Conservation (phyloP, 805 yeast species). For the Cephaloascus fragrans region DNA sequence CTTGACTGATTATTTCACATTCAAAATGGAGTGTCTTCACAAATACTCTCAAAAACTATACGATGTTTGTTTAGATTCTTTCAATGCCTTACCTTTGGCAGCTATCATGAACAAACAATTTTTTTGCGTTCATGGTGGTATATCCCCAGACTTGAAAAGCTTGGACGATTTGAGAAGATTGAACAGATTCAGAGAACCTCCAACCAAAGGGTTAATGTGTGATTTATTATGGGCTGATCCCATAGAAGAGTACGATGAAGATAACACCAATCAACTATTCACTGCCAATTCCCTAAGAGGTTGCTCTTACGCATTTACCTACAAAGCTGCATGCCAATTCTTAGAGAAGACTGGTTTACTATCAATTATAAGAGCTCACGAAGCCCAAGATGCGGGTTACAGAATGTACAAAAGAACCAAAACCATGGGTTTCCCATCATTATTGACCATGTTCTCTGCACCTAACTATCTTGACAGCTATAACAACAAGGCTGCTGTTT, state of each 20-base stretch:
- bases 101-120: constrained; percentile 92
- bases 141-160: constrained; percentile 72
- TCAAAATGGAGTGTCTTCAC: constrained; percentile 81
- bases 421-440: constrained; percentile 79
- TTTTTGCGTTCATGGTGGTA: constrained; percentile 94
- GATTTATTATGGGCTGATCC: constrained; percentile 97
- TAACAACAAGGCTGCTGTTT: constrained; percentile 90
- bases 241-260: constrained; percentile 74
- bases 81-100: constrained; percentile 82
- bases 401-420: constrained; percentile 84
- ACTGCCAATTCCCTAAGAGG: constrained; percentile 73
- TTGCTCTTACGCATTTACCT: constrained; percentile 85
- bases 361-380: constrained; percentile 91
- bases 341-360: constrained; percentile 68
- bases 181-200: constrained; percentile 85
- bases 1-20: constrained; percentile 88
- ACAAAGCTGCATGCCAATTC: constrained; percentile 71
- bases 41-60: constrained; percentile 63
- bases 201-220: constrained; percentile 88
- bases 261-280: constrained; percentile 34
- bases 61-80: constrained; percentile 65
- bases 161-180: constrained; percentile 59
- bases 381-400: constrained; percentile 96
- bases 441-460: constrained; percentile 88
- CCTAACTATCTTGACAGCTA: constrained; percentile 91